A percentile compares a stretch with the other conserved stretches of the same genome.
Evolutionary conservation across 768 basidiomycete species (phyloP).

Genomic region (Tricholoma hemisulphureum): DNA sequence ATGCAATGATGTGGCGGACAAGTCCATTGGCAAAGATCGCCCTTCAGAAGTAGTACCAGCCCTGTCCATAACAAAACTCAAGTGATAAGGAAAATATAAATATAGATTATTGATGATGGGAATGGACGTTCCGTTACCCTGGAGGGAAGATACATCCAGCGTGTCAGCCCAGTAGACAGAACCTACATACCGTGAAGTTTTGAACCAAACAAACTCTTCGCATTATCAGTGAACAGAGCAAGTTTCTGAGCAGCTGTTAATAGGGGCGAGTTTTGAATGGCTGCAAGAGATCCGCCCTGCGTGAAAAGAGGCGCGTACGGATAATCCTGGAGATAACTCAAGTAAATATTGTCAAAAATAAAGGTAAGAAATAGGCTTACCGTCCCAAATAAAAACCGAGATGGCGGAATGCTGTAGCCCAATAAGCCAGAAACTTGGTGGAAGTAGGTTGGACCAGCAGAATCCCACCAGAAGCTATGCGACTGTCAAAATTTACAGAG

Average conservation of each 20-base stretch:
- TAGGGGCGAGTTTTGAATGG: constrained; percentile 11
- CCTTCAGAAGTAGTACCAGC: too few relatives aligned
- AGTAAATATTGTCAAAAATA: background rate
- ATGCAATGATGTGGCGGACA: too few relatives aligned
- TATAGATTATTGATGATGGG: background rate
- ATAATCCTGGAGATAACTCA: constrained; percentile 23
- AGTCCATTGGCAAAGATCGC: too few relatives aligned
- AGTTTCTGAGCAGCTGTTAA: constrained; percentile 14
- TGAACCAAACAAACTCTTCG: constrained; percentile 15
- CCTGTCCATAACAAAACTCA: too few relatives aligned
- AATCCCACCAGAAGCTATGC: constrained; percentile 37
- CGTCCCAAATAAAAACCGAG: constrained; percentile 35
- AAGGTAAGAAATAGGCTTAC: constrained; percentile 16
- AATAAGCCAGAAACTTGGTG: constrained; percentile 34
- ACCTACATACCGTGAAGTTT: constrained; percentile 14
- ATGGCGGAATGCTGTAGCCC: constrained; percentile 30
- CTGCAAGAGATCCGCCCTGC: constrained; percentile 18
- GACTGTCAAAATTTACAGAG: background rate
- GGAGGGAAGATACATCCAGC: too few relatives aligned
- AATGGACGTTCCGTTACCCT: too few relatives aligned
- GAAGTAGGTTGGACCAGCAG: constrained; percentile 36
- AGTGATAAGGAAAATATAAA: too few relatives aligned
- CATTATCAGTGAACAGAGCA: constrained; percentile 18
- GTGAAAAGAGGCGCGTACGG: constrained; percentile 23
- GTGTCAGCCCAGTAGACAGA: too few relatives aligned